Evolutionary conservation across 2,329 filamentous ascomycete species (phyloP).

Genomic region (Trichothecium sympodiale): DNA sequence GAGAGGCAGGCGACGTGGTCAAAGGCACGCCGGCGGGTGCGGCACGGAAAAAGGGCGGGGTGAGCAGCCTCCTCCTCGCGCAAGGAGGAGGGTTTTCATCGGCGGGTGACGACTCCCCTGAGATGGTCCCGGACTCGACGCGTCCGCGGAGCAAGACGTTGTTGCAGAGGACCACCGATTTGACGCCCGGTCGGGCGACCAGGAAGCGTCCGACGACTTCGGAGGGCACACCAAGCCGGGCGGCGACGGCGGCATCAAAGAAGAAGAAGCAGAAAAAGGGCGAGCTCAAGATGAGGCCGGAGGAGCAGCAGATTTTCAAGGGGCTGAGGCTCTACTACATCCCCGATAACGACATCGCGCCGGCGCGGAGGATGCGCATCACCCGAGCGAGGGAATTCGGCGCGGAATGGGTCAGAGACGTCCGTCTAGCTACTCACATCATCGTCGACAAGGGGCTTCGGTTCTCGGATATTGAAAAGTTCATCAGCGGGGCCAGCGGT

Average conservation of each 20-base stretch:
- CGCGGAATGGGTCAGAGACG: constrained; percentile 54
- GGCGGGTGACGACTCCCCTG: constrained; percentile 11
- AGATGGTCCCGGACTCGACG: constrained; percentile 17
- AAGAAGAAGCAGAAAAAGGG: constrained; percentile 39
- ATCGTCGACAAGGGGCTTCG: constrained; percentile 61
- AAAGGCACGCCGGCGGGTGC: constrained; percentile 18
- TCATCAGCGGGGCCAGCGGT: too few relatives aligned
- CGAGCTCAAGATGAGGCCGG: constrained; percentile 33
- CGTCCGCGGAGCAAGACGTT: constrained; percentile 7
- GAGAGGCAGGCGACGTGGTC: constrained; percentile 9
- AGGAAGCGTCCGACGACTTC: constrained; percentile 5
- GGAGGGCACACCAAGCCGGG: constrained; percentile 13
- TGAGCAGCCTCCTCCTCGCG: constrained; percentile 8
- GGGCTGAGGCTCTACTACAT: constrained; percentile 63
- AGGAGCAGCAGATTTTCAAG: constrained; percentile 44
- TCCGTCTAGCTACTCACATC: constrained; percentile 59
- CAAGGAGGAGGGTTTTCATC: constrained; percentile 7
- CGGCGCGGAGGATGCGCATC: constrained; percentile 59
- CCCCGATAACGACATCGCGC: constrained; percentile 65
- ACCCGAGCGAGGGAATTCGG: constrained; percentile 65
- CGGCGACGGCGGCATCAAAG: constrained; percentile 14
- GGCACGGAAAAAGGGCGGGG: constrained; percentile 10
- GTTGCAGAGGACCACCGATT: constrained; percentile 15
- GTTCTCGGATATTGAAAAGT: constrained; percentile 51
- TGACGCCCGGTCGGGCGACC: constrained; percentile 16